phyloP scores from a whole-genome alignment of 192 early-diverging fungal genomes.

The Backusella psychrophila region DNA sequence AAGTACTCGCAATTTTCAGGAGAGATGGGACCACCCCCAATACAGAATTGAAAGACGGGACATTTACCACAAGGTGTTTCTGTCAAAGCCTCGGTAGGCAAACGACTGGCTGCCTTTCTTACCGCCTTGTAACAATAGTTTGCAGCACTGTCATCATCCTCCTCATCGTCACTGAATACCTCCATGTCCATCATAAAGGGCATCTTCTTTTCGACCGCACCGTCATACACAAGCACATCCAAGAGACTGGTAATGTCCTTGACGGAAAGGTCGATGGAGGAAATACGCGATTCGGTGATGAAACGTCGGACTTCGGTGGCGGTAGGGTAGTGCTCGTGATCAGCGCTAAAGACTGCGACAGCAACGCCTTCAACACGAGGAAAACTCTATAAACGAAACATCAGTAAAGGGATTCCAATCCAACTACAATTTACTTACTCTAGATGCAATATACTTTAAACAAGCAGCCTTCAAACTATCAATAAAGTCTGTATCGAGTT shows the following conservation, averaged over 20 bases:
- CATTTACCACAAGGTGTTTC: conserved; percentile 90
- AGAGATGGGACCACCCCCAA: conserved; percentile 67
- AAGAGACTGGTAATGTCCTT: conserved; percentile 77
- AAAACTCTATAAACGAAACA: conserved; percentile 44
- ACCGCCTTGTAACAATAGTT: conserved; percentile 79
- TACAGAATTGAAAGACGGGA: conserved; percentile 76
- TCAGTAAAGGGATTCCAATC: too few species aligned
- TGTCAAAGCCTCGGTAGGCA: conserved; percentile 55
- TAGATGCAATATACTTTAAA: conserved; percentile 71
- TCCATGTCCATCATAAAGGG: conserved; percentile 49
- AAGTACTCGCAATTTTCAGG: conserved; percentile 81
- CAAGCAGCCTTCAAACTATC: conserved; percentile 68
- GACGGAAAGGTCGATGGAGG: conserved; percentile 66
- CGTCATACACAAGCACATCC: conserved; percentile 85
- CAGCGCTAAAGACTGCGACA: conserved; percentile 55
- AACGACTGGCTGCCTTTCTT: conserved; percentile 30
- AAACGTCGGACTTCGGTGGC: conserved; percentile 66
- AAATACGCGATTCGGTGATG: conserved; percentile 68
- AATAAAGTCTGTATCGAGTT: conserved; percentile 90
- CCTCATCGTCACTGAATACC: conserved; percentile 52
- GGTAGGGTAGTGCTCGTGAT: conserved; percentile 68
- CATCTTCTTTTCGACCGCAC: conserved; percentile 71
- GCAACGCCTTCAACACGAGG: conserved; percentile 46
- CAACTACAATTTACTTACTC: conserved; percentile 25
- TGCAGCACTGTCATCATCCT: conserved; percentile 36